phyloP scores from a whole-genome alignment of 208 protist genomes.

The Leishmania guyanensis region DNA sequence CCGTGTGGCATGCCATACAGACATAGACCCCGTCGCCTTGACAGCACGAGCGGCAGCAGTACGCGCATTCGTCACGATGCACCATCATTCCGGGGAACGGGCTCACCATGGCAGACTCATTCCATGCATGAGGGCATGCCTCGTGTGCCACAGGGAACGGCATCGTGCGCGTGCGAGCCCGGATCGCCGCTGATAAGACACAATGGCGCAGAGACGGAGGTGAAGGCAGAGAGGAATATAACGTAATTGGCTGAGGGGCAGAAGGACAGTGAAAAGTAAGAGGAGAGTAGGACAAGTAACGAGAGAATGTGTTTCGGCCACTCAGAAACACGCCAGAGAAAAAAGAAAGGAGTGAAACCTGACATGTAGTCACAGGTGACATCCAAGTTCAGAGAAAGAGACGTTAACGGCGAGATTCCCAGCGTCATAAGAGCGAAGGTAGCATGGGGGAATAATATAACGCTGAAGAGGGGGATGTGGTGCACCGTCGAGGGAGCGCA shows the following conservation, averaged over 20 bases:
- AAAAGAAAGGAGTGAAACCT: not conserved
- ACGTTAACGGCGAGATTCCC: not conserved
- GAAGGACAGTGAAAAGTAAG: not conserved
- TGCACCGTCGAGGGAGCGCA: not conserved
- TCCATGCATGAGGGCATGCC: slow-evolving; percentile 81
- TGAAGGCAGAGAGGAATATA: slow-evolving; percentile 16
- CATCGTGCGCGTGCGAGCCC: slow-evolving; percentile 13
- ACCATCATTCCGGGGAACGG: slow-evolving; percentile 46
- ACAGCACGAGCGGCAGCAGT: slow-evolving; percentile 78
- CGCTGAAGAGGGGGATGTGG: not conserved
- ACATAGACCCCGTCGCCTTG: slow-evolving; percentile 72
- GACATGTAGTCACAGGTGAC: not conserved
- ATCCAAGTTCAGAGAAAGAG: not conserved
- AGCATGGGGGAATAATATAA: not conserved
- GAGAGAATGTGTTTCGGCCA: not conserved
- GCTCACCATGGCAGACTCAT: slow-evolving; percentile 51
- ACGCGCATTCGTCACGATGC: slow-evolving; percentile 88
- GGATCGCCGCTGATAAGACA: not conserved
- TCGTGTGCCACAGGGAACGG: slow-evolving; percentile 32
- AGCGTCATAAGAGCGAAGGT: not conserved
- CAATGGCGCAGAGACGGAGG: slow-evolving; percentile 23
- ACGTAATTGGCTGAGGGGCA: not conserved
- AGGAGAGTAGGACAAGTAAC: not conserved
- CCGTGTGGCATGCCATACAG: slow-evolving; percentile 82
- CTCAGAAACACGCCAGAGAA: not conserved